Evolutionary conservation across 768 basidiomycete genomes (phyloP).

Genomic region (Sistotremastrum niveocremeum): DNA sequence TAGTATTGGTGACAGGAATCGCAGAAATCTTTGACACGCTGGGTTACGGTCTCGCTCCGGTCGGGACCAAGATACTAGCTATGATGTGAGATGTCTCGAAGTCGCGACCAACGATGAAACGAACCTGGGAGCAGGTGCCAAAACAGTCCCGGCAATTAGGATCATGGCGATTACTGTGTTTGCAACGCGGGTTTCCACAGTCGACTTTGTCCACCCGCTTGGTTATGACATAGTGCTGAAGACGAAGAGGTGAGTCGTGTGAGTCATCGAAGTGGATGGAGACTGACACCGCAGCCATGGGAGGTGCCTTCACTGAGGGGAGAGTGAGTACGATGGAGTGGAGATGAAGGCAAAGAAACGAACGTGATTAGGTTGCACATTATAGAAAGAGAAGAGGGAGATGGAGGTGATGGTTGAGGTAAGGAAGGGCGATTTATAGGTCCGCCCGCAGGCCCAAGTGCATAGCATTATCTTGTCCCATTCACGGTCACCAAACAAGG

Average conservation of each 20-base stretch:
- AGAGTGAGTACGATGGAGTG: constrained; percentile 8
- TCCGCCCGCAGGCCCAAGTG: too few species aligned
- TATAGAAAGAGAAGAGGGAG: constrained; percentile 4
- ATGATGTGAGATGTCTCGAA: neutral
- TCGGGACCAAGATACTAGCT: constrained; percentile 61
- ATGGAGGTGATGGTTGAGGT: constrained; percentile 5
- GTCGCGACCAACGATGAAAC: constrained; percentile 2
- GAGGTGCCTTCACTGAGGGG: constrained; percentile 54
- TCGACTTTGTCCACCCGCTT: constrained; percentile 38
- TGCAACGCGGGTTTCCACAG: constrained; percentile 34
- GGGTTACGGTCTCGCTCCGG: constrained; percentile 42
- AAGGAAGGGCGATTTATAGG: constrained; percentile 13
- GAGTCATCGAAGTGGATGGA: constrained; percentile 10
- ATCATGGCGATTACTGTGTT: constrained; percentile 26
- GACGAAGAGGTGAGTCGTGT: constrained; percentile 9
- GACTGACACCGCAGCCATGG: constrained; percentile 50
- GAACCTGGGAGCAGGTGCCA: constrained; percentile 16
- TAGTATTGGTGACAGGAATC: constrained; percentile 19
- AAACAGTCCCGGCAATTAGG: constrained; percentile 27
- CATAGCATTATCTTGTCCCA: too few species aligned
- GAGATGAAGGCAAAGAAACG: constrained; percentile 14
- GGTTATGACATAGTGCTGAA: constrained; percentile 59
- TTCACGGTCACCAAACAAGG: too few species aligned
- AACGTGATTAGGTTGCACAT: constrained; percentile 49
- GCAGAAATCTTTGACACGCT: constrained; percentile 30